Evolutionary conservation across 1,139 yeast genomes (phyloP).

Genomic region (Yamadazyma triangularis): DNA sequence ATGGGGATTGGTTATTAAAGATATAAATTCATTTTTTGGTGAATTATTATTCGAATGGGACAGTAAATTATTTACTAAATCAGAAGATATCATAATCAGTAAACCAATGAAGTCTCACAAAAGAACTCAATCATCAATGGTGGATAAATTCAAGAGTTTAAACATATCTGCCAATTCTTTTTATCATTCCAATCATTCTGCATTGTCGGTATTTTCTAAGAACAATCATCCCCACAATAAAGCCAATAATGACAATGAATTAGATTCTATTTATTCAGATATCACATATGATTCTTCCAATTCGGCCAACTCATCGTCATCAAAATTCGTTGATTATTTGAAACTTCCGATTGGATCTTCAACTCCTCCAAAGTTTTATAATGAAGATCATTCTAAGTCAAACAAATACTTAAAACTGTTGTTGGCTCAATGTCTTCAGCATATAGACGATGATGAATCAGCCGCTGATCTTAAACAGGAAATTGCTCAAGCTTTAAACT

Average conservation of each 20-base stretch:
- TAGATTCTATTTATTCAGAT: constrained; percentile 31
- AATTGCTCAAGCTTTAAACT: not conserved
- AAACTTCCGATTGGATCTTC: constrained; percentile 16
- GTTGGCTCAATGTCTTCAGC: constrained; percentile 8
- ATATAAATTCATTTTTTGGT: constrained; percentile 42
- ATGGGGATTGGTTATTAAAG: constrained; percentile 50
- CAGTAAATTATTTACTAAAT: constrained; percentile 22
- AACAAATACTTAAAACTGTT: constrained; percentile 7
- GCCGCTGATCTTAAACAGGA: not conserved
- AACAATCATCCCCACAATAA: constrained; percentile 7
- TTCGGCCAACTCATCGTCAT: constrained; percentile 12
- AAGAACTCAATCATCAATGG: constrained; percentile 16
- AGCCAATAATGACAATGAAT: constrained; percentile 16
- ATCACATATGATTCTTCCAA: constrained; percentile 9
- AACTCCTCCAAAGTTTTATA: not conserved
- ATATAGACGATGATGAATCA: constrained; percentile 6
- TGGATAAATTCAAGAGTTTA: constrained; percentile 15
- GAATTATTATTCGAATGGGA: constrained; percentile 35
- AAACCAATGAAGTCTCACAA: constrained; percentile 14
- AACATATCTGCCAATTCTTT: constrained; percentile 14
- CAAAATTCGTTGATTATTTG: constrained; percentile 22
- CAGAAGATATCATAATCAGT: constrained; percentile 2
- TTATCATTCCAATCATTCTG: constrained; percentile 14
- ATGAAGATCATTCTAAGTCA: not conserved
- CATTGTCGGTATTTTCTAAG: constrained; percentile 11